A percentile compares a stretch with the other conserved stretches of the same genome.
Evolutionary conservation across 305 asterid species (phyloP).

Genomic region (Solanum hybrid): DNA sequence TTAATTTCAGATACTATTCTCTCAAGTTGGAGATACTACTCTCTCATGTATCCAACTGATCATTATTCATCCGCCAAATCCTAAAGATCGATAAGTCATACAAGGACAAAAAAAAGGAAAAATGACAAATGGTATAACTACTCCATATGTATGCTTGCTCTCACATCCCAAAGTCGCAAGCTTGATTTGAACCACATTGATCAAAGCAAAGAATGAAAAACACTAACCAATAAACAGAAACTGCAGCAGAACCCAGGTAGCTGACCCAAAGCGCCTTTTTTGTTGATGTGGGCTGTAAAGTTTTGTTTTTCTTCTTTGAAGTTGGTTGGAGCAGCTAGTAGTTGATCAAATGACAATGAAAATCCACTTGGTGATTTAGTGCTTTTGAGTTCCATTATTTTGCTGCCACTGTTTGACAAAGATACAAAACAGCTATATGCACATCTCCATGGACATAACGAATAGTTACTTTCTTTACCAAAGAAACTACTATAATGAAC

Average conservation of each 20-base stretch:
- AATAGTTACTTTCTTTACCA: not conserved
- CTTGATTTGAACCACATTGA: too few species aligned
- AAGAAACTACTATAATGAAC: not conserved
- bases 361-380: not conserved
- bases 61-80: not conserved
- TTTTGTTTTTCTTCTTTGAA: not conserved
- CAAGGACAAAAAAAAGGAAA: too few species aligned
- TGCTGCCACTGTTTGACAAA: not conserved
- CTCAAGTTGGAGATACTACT: not conserved
- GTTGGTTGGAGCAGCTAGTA: not conserved
- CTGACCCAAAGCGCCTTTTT: conserved; percentile 52
- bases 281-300: conserved; percentile 41
- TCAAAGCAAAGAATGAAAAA: too few species aligned
- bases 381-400: not conserved
- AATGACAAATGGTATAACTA: too few species aligned
- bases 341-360: not conserved
- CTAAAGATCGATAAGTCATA: not conserved
- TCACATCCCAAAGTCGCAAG: too few species aligned
- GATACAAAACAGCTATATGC: not conserved
- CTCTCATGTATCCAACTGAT: not conserved
- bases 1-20: not conserved
- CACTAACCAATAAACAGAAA: conserved; percentile 21
- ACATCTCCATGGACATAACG: not conserved
- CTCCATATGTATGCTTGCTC: too few species aligned
- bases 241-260: conserved; percentile 60